phyloP scores from a whole-genome alignment of 1,139 yeast genomes.

The Kurtzmaniella quercitrusa region DNA sequence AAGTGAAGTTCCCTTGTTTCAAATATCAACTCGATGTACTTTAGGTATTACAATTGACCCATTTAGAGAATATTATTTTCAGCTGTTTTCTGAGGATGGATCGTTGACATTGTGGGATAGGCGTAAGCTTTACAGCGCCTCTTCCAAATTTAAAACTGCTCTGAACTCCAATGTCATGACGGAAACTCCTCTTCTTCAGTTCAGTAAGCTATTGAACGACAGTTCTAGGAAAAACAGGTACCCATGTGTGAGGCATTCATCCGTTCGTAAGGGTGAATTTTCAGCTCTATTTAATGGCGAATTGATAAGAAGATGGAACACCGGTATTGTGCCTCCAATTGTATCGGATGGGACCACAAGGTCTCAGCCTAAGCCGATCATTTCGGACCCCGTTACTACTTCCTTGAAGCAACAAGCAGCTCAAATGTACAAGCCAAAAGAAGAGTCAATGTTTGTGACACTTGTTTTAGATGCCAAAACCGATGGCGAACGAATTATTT shows the following conservation, averaged over 20 bases:
- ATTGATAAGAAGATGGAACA: conserved; percentile 75
- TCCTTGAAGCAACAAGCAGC: conserved; percentile 33
- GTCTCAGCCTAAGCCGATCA: not conserved
- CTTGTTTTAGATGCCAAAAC: conserved; percentile 73
- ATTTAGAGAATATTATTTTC: conserved; percentile 57
- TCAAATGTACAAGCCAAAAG: conserved; percentile 32
- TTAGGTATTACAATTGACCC: conserved; percentile 70
- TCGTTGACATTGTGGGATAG: conserved; percentile 86
- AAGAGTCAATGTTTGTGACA: conserved; percentile 67
- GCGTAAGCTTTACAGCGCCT: conserved; percentile 46
- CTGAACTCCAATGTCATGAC: conserved; percentile 23
- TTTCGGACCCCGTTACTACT: conserved; percentile 14
- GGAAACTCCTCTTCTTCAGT: conserved; percentile 61
- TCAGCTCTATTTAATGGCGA: conserved; percentile 79
- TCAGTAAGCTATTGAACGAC: conserved; percentile 66
- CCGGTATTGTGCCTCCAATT: conserved; percentile 54
- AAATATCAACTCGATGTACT: conserved; percentile 72
- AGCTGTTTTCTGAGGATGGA: conserved; percentile 81
- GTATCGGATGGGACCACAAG: conserved; percentile 9
- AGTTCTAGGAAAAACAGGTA: conserved; percentile 58
- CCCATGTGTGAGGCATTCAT: conserved; percentile 69
- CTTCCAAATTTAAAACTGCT: conserved; percentile 13
- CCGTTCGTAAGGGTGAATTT: conserved; percentile 67
- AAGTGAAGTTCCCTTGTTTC: conserved; percentile 64
- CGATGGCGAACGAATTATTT: conserved; percentile 74